Evolutionary conservation across 805 yeast species (phyloP).

Genomic region (Cyberlindnera subsufficiens): DNA sequence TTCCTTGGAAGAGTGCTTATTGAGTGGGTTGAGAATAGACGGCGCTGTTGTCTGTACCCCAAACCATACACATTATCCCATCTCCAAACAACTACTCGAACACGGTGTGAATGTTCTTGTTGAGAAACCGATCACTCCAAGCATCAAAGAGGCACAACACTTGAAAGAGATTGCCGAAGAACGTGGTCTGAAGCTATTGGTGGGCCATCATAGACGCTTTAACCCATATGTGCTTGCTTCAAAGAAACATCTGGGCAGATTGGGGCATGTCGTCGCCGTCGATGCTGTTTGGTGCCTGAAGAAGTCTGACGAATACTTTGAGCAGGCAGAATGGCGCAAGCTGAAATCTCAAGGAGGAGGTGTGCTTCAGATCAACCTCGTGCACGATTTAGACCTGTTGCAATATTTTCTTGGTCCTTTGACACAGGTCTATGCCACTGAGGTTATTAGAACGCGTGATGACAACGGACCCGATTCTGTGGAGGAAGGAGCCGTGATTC

Average conservation of each 20-base stretch:
- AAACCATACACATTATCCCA: constrained; percentile 12
- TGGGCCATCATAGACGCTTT: constrained; percentile 19
- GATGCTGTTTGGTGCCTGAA: constrained; percentile 17
- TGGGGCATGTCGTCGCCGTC: constrained; percentile 15
- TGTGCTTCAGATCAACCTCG: constrained; percentile 14
- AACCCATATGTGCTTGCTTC: constrained; percentile 18
- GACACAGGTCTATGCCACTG: constrained; percentile 11
- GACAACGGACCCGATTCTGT: constrained; percentile 11
- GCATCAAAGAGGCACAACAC: constrained; percentile 10
- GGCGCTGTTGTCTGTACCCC: constrained; percentile 19
- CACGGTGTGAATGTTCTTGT: constrained; percentile 11
- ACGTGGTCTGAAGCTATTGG: constrained; percentile 9
- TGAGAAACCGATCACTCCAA: constrained; percentile 17
- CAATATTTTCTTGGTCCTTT: constrained; percentile 17
- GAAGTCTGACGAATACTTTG: constrained; percentile 15
- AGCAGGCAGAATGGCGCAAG: constrained; percentile 13
- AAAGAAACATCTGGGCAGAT: constrained; percentile 11
- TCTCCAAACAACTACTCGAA: constrained; percentile 7
- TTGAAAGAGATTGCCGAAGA: constrained; percentile 7
- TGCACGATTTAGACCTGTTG: constrained; percentile 16
- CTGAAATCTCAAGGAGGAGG: constrained; percentile 16
- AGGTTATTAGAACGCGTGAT: constrained; percentile 10
- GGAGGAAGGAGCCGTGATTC: constrained; percentile 18
- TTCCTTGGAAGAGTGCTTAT: constrained; percentile 5
- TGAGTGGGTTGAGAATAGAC: constrained; percentile 8